Percentiles rank a stretch among this genome's conserved stretches.
phyloP scores from a whole-genome alignment of 176 grass and related monocot species.

The Chloris gayana region DNA sequence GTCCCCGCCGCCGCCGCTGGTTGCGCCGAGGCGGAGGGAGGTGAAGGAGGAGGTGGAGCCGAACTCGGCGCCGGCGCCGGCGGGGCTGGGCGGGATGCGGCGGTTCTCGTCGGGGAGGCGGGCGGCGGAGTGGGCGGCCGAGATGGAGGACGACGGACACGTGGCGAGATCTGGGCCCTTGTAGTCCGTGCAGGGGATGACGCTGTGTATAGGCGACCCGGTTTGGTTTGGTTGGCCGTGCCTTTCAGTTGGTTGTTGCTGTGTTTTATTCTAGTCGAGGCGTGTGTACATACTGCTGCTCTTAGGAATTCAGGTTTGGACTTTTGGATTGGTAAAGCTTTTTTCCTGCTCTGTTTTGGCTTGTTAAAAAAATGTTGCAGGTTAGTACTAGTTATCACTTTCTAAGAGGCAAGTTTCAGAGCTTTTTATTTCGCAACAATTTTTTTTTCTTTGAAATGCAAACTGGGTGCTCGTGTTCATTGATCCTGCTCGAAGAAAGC shows the following conservation, averaged over 20 bases:
- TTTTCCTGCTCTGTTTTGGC: too few relatives aligned
- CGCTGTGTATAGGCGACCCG: too few relatives aligned
- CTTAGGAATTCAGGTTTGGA: background rate
- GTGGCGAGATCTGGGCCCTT: conserved; percentile 44
- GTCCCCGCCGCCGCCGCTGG: conserved; percentile 15
- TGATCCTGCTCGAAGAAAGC: too few relatives aligned
- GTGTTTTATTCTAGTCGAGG: background rate
- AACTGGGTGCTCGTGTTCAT: too few relatives aligned
- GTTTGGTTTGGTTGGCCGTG: background rate
- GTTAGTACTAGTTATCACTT: too few relatives aligned
- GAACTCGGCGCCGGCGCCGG: conserved; percentile 33
- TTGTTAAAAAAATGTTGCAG: background rate
- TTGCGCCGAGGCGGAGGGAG: background rate
- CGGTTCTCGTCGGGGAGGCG: conserved; percentile 69
- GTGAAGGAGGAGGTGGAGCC: background rate
- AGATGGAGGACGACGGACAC: conserved; percentile 38
- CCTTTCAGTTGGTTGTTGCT: conserved; percentile 18
- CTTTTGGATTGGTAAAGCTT: background rate
- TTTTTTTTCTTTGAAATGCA: too few relatives aligned
- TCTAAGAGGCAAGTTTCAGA: too few relatives aligned
- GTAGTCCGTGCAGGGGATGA: background rate
- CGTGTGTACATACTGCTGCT: background rate
- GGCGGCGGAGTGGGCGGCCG: conserved; percentile 54
- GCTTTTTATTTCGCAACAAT: too few relatives aligned
- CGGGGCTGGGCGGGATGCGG: conserved; percentile 63